phyloP scores from a whole-genome alignment of 768 basidiomycete genomes.

The Mycena belliarum region DNA sequence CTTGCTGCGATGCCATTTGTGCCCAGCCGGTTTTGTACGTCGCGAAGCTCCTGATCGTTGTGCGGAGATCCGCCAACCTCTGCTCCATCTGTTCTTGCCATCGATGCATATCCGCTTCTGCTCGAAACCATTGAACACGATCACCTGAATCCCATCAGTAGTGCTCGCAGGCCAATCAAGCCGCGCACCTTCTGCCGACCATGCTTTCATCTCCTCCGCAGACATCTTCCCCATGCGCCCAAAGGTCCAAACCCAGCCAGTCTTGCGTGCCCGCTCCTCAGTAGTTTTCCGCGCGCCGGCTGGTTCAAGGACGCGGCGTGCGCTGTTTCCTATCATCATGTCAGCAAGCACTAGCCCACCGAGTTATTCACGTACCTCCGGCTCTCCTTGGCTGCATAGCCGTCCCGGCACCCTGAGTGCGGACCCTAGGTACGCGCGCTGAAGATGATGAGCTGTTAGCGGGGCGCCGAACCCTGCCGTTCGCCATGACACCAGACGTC shows the following conservation, averaged over 20 bases:
- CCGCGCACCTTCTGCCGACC: constrained; percentile 1
- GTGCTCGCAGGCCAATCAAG: neutral
- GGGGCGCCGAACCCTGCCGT: neutral
- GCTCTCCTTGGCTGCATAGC: neutral
- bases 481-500: neutral
- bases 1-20: too few species aligned
- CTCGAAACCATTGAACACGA: constrained; percentile 7
- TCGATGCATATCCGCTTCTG: constrained; percentile 4
- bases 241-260: constrained; percentile 4
- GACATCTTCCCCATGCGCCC: neutral
- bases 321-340: neutral
- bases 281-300: neutral
- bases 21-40: too few species aligned
- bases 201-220: neutral
- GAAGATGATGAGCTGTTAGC: neutral
- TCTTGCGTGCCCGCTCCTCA: neutral
- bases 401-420: neutral
- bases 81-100: neutral
- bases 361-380: neutral
- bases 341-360: neutral
- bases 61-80: too few species aligned
- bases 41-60: too few species aligned
- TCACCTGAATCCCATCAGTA: neutral
- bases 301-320: too few species aligned
- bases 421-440: neutral